Base-by-base conservation (phyloP, 495 filamentous ascomycete genomes). In the Diplogelasinospora grovesii region DNA sequence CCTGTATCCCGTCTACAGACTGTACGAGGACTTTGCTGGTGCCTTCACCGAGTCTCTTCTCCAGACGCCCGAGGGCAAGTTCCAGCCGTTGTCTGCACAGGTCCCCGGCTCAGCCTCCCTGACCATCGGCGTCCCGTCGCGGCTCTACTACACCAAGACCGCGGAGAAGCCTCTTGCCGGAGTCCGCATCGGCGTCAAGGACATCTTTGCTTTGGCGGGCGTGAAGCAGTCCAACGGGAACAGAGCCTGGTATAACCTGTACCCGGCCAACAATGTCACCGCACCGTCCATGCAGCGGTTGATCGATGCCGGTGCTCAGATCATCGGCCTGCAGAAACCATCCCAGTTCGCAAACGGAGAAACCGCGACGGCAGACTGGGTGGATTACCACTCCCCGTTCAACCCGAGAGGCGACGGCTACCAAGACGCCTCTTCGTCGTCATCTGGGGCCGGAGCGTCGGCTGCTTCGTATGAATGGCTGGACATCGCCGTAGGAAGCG, bases 401-500 rank as follows among this genome's bases (percentile, higher is more conserved):
- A 81, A 79, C 52, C 67, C 74, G 1, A 61, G 77, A 6, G 77
- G 73, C 2, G 77, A 80, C 45, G 69, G 75, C 8, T 78, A 77
- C 46, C 65, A 74, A 41, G 59, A 69, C 28, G 60, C 72, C 2
- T 59, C 61, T 0, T 63, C 60, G 2, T 72, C 66, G 1, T 72
- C 68, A 0, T 60, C 69, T 0, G 77, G 73, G 0, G 61, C 66
- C 3, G 75, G 63, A 3, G 65, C 67, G 8, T 65, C 68, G 0
- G 49, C 71, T 15, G 69, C 64, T 0, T 54, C 64, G 0, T 81
- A 81, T 43, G 63, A 63, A 5, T 81, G 74, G 75, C 54, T 80
- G 5, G 77, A 81, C 53, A 53, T 70, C 10, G 59, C 63, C 7
- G 50, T 80, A 6, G 75, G 75, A 0, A 61, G 47, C 8, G 61